Conservation (phyloP, 31 red algal species). For the Pterothamnion heteromorphum region DNA sequence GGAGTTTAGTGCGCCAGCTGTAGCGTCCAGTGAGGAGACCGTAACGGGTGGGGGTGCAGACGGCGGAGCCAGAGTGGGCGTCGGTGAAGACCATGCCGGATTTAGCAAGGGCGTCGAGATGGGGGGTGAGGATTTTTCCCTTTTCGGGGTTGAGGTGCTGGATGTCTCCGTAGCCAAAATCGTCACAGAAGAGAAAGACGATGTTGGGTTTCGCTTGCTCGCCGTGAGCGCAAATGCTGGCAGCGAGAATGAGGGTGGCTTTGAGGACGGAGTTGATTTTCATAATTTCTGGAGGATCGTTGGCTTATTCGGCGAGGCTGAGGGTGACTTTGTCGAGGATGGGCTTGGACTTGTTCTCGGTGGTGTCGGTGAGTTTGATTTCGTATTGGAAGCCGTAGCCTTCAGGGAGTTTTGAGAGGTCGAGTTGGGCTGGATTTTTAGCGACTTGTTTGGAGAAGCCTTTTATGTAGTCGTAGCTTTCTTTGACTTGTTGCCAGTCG, state of each 20-base stretch:
- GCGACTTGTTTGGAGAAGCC: background rate
- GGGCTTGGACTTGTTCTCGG: background rate
- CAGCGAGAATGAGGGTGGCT: no score
- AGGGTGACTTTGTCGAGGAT: background rate
- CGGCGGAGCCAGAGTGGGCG: background rate
- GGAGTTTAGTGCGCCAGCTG: background rate
- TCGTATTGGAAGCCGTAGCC: background rate
- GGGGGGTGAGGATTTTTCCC: background rate
- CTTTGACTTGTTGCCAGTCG: background rate
- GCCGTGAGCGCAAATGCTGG: no score
- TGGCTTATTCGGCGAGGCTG: no score
- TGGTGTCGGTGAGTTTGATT: background rate
- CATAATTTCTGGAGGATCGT: no score
- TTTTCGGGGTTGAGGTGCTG: background rate
- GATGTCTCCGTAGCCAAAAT: background rate
- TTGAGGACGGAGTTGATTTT: no score
- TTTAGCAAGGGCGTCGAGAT: background rate
- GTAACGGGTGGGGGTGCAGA: background rate
- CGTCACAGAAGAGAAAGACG: background rate
- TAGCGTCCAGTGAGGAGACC: background rate
- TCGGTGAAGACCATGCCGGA: background rate
- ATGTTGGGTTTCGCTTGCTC: no score
- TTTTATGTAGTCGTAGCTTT: background rate
- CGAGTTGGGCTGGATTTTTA: background rate
- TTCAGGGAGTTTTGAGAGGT: background rate